Conservation (phyloP, 768 basidiomycete genomes). For the Agaricus sinodeliciosus region DNA sequence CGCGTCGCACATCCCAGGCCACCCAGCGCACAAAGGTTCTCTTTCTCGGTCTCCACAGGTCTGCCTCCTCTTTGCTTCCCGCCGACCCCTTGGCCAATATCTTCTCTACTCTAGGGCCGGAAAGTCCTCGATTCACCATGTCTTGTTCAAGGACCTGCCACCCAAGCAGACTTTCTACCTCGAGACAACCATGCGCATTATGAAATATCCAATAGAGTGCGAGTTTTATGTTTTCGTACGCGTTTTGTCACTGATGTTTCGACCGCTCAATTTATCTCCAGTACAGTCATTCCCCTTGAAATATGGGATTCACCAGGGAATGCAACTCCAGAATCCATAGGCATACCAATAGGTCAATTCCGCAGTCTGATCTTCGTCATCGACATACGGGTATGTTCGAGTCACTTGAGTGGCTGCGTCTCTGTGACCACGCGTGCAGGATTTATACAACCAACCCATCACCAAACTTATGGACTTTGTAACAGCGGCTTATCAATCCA, state of each 20-base stretch:
- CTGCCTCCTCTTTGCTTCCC: conserved; percentile 5
- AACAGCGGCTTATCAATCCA: conserved; percentile 65
- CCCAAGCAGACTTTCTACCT: conserved; percentile 87
- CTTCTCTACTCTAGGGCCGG: conserved; percentile 55
- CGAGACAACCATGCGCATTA: conserved; percentile 76
- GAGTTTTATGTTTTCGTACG: conserved; percentile 20
- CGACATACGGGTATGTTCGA: conserved; percentile 77
- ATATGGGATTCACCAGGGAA: conserved; percentile 95
- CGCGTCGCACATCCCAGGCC: conserved; percentile 18
- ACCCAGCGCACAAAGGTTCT: conserved; percentile 60
- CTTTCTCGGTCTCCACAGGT: conserved; percentile 68
- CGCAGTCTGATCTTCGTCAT: conserved; percentile 88
- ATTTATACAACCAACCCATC: conserved; percentile 80
- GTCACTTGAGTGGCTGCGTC: background rate
- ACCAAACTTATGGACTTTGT: conserved; percentile 78
- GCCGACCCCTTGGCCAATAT: conserved; percentile 2
- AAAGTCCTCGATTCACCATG: conserved; percentile 87
- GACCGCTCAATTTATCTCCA: conserved; percentile 24
- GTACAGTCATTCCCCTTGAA: conserved; percentile 87
- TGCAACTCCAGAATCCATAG: conserved; percentile 72
- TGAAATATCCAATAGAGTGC: conserved; percentile 76
- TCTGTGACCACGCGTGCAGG: conserved; percentile 34
- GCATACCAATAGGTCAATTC: conserved; percentile 69
- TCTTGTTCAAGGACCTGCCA: conserved; percentile 80
- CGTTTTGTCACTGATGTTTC: conserved; percentile 9